A percentile compares a stretch with the other conserved stretches of the same genome.
phyloP scores from a whole-genome alignment of 1,139 yeast species.

The Blastobotrys illinoisensis region DNA sequence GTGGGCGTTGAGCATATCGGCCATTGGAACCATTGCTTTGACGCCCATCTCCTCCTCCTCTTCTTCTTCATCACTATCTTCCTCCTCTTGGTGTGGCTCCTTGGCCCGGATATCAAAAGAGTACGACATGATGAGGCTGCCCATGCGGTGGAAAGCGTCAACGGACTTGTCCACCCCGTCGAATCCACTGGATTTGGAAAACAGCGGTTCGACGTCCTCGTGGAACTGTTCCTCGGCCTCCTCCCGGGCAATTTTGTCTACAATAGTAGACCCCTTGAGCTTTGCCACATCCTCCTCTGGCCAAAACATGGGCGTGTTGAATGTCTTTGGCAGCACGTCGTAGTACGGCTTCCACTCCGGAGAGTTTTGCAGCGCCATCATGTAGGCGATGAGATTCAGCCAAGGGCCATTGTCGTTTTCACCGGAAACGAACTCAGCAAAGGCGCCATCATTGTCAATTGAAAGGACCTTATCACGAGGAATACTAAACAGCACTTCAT shows the following conservation, averaged over 20 bases:
- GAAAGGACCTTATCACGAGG: conserved; percentile 57
- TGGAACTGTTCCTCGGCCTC: conserved; percentile 59
- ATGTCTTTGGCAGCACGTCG: conserved; percentile 56
- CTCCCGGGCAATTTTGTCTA: conserved; percentile 64
- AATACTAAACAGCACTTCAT: conserved; percentile 60
- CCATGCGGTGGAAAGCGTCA: conserved; percentile 63
- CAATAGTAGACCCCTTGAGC: conserved; percentile 65
- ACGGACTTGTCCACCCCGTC: conserved; percentile 37
- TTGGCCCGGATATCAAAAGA: conserved; percentile 50
- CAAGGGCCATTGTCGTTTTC: conserved; percentile 52
- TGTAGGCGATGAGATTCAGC: conserved; percentile 66
- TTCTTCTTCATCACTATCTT: conserved; percentile 34
- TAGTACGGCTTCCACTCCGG: conserved; percentile 64
- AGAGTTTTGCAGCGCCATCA: conserved; percentile 53
- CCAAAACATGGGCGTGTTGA: conserved; percentile 83
- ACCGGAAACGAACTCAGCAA: conserved; percentile 33
- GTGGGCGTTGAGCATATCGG: conserved; percentile 86
- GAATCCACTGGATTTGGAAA: conserved; percentile 26
- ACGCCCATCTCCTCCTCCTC: conserved; percentile 43
- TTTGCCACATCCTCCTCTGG: conserved; percentile 43
- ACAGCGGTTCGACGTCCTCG: conserved; percentile 33
- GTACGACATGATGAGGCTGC: conserved; percentile 63
- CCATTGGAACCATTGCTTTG: conserved; percentile 90
- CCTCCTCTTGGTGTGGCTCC: conserved; percentile 27
- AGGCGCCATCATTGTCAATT: conserved; percentile 47